Evolutionary conservation across 208 protist genomes (phyloP), one percentile per base, ranked within the genome.

Genomic region (Herpetomonas muscarum): DNA sequence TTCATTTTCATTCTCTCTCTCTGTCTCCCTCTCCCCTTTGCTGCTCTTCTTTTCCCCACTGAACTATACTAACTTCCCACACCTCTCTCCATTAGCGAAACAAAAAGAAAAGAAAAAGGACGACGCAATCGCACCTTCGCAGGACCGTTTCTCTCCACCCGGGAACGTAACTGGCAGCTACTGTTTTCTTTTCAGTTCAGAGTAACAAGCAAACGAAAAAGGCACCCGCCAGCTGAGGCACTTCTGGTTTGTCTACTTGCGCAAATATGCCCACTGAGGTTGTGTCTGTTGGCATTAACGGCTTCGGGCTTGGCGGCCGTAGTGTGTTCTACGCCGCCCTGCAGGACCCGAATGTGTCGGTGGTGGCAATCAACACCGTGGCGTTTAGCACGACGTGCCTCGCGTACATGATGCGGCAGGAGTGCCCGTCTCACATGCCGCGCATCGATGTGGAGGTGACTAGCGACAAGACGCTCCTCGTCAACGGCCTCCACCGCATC

Each of bases 301-400:
- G 97, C 55, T 99, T 99, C 67, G 97, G 97, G 55, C 71, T 93
- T 48, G 89, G 98, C 52, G 98, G 98, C 39, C 80, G 96, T 36
- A 48, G 98, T 5, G 93, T 98, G 25, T 63, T 97, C 25, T 82
- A 96, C 48, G 86, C 93, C 26, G 71, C 85, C n/a, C 60, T 91
- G 10, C 49, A 74, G 24, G 77, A 90, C 49, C 61, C 78, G 21
- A 39, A 74, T 19, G 60, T 96, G 31, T 53, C 81, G 46, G 83
- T 98, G 26, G 81, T 92, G 10, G 82, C 86, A 19, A 87, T 99
- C 59, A 98, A 99, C 68, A 97, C 98, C 61, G 81, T 92, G 21
- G 98, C 98, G 66, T 84, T 97, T 59, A 74, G 72, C 62, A 58
- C 90, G 36, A 87, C 97, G 5, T 98, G 98, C 67, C 97, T 99